phyloP scores from a whole-genome alignment of 2,329 filamentous ascomycete genomes.

The Ceratocystiopsis minuta region DNA sequence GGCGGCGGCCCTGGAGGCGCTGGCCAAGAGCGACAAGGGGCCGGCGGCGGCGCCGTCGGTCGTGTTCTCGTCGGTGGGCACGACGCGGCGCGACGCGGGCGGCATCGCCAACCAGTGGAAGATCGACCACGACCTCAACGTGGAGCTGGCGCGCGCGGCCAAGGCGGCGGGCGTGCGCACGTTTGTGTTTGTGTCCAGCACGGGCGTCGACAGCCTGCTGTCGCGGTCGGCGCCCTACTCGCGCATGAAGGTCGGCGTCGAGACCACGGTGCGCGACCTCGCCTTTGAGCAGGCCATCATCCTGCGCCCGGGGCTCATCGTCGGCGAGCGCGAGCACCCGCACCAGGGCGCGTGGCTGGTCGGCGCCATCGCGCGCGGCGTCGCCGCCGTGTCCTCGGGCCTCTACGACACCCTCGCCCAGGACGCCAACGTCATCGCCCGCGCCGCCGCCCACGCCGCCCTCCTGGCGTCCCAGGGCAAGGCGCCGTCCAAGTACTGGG shows the following conservation, averaged over 20 bases:
- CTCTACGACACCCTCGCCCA: conserved; percentile 52
- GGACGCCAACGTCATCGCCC: conserved; percentile 54
- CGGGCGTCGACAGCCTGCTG: conserved; percentile 25
- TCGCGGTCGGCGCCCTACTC: conserved; percentile 29
- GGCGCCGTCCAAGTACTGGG: conserved; percentile 42
- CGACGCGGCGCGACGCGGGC: conserved; percentile 59
- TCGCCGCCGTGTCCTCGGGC: conserved; percentile 34
- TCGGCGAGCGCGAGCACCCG: conserved; percentile 48
- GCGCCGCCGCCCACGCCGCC: conserved; percentile 44
- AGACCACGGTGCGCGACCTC: conserved; percentile 54
- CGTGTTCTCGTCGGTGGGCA: conserved; percentile 66
- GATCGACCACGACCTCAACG: conserved; percentile 75
- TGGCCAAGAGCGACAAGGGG: conserved; percentile 13
- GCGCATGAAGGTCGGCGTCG: conserved; percentile 74
- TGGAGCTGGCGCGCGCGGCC: conserved; percentile 59
- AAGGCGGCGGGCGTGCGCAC: conserved; percentile 53
- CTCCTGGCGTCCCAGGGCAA: conserved; percentile 39
- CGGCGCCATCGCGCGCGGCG: conserved; percentile 32
- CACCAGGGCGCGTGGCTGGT: conserved; percentile 40
- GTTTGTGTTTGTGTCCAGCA: conserved; percentile 58
- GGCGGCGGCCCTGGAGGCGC: conserved; percentile 37
- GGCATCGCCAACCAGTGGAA: conserved; percentile 64
- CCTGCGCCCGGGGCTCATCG: conserved; percentile 53
- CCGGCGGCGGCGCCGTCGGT: conserved; percentile 41
- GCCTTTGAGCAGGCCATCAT: conserved; percentile 67